Percentiles rank a stretch among this genome's conserved stretches.
Conservation (phyloP, 2,329 filamentous ascomycete species). For the Neofusicoccum parvum region DNA sequence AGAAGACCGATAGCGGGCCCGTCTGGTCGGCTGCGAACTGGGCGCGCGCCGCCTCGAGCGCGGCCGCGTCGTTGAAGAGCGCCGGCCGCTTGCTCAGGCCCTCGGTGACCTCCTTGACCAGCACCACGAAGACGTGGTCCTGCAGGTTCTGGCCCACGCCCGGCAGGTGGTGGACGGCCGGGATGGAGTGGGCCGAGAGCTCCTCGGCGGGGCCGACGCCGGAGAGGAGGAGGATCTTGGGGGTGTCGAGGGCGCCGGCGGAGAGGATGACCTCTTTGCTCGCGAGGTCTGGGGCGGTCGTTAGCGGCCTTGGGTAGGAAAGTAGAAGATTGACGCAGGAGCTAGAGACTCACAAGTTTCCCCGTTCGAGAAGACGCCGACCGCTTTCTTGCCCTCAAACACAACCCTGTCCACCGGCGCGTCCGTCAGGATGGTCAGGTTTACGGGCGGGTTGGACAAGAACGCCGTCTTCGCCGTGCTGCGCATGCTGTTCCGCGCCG, state of each 20-base stretch:
- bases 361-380: slow-evolving; percentile 34
- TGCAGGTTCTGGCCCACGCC: slow-evolving; percentile 49
- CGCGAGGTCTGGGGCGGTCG: background rate
- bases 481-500: slow-evolving; percentile 51
- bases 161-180: slow-evolving; percentile 42
- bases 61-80: slow-evolving; percentile 13
- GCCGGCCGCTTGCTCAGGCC: background rate
- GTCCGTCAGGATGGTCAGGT: slow-evolving; percentile 56
- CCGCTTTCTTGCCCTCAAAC: slow-evolving; percentile 33
- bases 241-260: slow-evolving; percentile 37
- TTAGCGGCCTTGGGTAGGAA: background rate
- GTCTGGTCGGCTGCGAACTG: slow-evolving; percentile 3
- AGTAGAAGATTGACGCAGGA: background rate
- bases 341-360: background rate
- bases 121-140: slow-evolving; percentile 40
- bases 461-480: slow-evolving; percentile 56
- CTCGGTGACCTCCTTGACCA: slow-evolving; percentile 17
- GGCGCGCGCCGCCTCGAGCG: slow-evolving; percentile 8
- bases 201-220: slow-evolving; percentile 51
- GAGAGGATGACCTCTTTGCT: slow-evolving; percentile 39
- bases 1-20: slow-evolving; percentile 8
- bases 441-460: slow-evolving; percentile 47
- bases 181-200: slow-evolving; percentile 45
- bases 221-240: slow-evolving; percentile 49
- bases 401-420: slow-evolving; percentile 44